These are phyloP conservation scores for Cystobasidium ongulense DNA, from an alignment of 768 basidiomycete genomes.

Conservation along the genomic window DNA sequence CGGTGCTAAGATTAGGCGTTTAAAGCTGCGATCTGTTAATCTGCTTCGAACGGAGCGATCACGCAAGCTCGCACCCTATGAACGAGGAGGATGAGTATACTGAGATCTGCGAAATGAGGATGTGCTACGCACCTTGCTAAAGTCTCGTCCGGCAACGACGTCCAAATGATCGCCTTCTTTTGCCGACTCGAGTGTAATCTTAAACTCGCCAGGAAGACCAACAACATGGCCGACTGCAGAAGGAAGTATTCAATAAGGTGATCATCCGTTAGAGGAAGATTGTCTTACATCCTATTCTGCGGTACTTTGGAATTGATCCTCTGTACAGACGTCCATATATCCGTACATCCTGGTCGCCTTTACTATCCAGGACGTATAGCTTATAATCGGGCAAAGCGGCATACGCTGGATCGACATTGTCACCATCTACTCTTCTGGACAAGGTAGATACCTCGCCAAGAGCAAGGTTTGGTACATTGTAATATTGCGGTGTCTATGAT, in stretches of 20 bases:
- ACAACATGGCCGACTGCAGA: slow-evolving; percentile 9
- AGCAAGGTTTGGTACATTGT: slow-evolving; percentile 16
- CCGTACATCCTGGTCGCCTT: slow-evolving; percentile 28
- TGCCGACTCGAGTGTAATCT: slow-evolving; percentile 12
- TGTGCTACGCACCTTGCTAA: background rate
- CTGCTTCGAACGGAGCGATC: background rate
- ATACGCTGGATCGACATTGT: background rate
- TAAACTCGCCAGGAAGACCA: slow-evolving; percentile 1
- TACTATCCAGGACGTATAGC: slow-evolving; percentile 17
- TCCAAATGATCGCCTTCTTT: slow-evolving; percentile 13
- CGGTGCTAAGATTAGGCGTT: background rate
- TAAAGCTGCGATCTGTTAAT: slow-evolving; percentile 1
- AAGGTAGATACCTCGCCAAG: slow-evolving; percentile 1
- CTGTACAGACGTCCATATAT: slow-evolving; percentile 11
- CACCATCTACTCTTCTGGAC: background rate
- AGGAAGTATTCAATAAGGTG: background rate
- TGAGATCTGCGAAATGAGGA: background rate
- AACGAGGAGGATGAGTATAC: background rate
- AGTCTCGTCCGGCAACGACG: background rate
- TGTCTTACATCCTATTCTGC: slow-evolving; percentile 17
- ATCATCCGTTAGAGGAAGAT: background rate
- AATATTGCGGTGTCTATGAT: background rate
- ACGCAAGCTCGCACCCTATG: background rate
- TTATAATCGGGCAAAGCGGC: slow-evolving; percentile 9
- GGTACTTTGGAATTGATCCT: slow-evolving; percentile 22